A percentile compares a stretch with the other conserved stretches of the same genome.
These are phyloP conservation scores for Ascochyta koolunga DNA, from an alignment of 2,329 filamentous ascomycete species.

Conservation along the genomic window DNA sequence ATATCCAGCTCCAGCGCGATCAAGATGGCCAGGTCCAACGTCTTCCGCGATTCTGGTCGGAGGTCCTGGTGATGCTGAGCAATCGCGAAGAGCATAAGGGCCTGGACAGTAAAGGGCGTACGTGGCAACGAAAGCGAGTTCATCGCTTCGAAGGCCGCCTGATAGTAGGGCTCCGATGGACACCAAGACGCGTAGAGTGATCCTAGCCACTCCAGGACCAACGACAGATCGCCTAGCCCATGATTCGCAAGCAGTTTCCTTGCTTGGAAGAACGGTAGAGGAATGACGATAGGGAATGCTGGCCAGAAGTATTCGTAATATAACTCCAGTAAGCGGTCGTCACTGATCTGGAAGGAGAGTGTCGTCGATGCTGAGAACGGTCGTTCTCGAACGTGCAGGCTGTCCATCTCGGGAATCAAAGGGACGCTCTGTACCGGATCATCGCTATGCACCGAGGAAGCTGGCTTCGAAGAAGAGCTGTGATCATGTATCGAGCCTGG, in stretches of 20 bases:
- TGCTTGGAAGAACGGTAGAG: conserved; percentile 48
- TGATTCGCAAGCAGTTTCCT: conserved; percentile 26
- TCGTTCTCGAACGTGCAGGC: conserved; percentile 9
- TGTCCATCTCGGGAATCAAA: conserved; percentile 2
- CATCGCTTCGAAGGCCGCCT: conserved; percentile 29
- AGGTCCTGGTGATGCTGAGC: conserved; percentile 79
- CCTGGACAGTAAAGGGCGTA: conserved; percentile 69
- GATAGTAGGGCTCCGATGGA: conserved; percentile 34
- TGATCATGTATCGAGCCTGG: neutral
- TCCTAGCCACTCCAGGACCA: conserved; percentile 41
- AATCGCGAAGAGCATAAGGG: conserved; percentile 76
- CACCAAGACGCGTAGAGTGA: conserved; percentile 43
- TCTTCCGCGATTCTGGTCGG: conserved; percentile 69
- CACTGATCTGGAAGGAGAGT: conserved; percentile 33
- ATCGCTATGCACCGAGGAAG: conserved; percentile 5
- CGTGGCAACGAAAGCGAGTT: conserved; percentile 21
- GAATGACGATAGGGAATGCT: conserved; percentile 61
- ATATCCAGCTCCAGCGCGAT: conserved; percentile 79
- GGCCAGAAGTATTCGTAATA: conserved; percentile 57
- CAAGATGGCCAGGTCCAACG: conserved; percentile 69
- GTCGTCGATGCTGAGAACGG: neutral
- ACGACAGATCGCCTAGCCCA: conserved; percentile 29
- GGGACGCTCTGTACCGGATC: neutral
- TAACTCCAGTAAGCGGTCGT: conserved; percentile 37
- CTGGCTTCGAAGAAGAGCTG: neutral